Evolutionary conservation across 139 green algal species (phyloP).

Genomic region (Dunaliella sp.): DNA sequence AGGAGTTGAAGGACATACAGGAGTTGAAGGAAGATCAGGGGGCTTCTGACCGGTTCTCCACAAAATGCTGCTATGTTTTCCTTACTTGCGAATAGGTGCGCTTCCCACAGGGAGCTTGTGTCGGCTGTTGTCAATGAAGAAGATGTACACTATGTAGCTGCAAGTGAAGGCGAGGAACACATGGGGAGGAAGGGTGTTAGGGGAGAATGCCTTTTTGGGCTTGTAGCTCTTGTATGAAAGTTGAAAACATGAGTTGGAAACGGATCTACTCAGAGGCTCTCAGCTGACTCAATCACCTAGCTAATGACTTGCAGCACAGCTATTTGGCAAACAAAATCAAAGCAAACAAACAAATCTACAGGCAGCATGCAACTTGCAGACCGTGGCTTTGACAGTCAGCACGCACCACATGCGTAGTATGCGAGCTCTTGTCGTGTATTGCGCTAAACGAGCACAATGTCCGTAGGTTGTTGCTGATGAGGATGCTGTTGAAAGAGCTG

Average conservation of each 20-base stretch:
- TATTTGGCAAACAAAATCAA: too few relatives aligned
- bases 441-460: too few relatives aligned
- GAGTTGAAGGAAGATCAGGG: too few relatives aligned
- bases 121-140: conserved; percentile 3
- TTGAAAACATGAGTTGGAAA: not conserved
- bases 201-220: not conserved
- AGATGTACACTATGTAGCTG: conserved; percentile 28
- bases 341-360: too few relatives aligned
- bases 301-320: too few relatives aligned
- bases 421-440: too few relatives aligned
- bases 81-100: conserved; percentile 19
- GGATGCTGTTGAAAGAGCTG: not conserved
- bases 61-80: too few relatives aligned
- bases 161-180: not conserved
- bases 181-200: not conserved
- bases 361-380: too few relatives aligned
- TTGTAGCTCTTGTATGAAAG: not conserved
- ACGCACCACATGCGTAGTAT: too few relatives aligned
- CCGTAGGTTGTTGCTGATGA: not conserved
- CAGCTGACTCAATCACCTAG: not conserved
- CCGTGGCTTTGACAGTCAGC: too few relatives aligned
- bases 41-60: too few relatives aligned
- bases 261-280: not conserved
- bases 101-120: conserved; percentile 12
- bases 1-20: too few relatives aligned